Evolutionary conservation across 352 stramenopile species (phyloP).

Genomic region (Globisporangium canariense): DNA sequence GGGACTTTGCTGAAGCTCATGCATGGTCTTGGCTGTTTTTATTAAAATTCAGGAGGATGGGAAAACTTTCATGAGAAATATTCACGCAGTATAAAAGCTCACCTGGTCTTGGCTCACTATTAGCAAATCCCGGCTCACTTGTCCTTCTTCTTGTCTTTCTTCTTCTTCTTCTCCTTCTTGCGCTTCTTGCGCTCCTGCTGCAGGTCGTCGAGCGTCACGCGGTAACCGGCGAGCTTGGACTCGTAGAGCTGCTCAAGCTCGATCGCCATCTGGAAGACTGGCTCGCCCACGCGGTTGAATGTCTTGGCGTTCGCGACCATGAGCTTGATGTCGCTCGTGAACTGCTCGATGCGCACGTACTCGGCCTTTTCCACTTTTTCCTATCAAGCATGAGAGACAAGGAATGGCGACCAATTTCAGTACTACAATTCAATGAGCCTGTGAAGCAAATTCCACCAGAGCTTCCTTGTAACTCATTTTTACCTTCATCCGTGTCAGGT

Average conservation of each 20-base stretch:
- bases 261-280: constrained; percentile 81
- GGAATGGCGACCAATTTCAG: not conserved
- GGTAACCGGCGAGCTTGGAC: constrained; percentile 61
- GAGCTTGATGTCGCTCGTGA: constrained; percentile 73
- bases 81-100: not conserved
- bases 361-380: constrained; percentile 74
- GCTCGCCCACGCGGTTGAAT: constrained; percentile 79
- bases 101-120: not conserved
- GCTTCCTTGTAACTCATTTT: too few relatives aligned
- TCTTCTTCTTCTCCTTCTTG: constrained; percentile 90
- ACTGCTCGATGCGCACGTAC: constrained; percentile 77
- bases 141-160: constrained; percentile 88
- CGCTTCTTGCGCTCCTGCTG: constrained; percentile 82
- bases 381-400: constrained; percentile 2
- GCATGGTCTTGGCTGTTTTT: not conserved
- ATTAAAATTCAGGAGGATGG: not conserved
- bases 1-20: too few relatives aligned
- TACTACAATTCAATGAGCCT: too few relatives aligned
- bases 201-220: constrained; percentile 70
- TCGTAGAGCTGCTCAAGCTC: constrained; percentile 78
- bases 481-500: constrained; percentile 77
- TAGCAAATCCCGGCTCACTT: constrained; percentile 33
- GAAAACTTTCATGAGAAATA: not conserved
- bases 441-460: too few relatives aligned
- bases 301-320: constrained; percentile 82